A percentile compares a stretch with the other conserved stretches of the same genome.
phyloP scores from a whole-genome alignment of 768 basidiomycete species.

The Naganishia onofrii region DNA sequence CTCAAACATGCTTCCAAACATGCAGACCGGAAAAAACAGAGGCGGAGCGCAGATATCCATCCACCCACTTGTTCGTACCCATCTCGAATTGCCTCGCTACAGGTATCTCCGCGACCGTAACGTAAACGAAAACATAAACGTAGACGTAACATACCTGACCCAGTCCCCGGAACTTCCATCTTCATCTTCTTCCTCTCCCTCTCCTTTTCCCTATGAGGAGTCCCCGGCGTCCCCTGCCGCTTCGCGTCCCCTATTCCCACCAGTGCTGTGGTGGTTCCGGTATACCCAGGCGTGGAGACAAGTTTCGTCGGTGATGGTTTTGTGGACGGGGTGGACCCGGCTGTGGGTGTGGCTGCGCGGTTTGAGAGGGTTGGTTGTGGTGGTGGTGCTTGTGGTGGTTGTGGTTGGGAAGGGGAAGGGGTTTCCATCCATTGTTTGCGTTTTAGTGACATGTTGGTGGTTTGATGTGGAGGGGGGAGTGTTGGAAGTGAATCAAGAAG shows the following conservation, averaged over 20 bases:
- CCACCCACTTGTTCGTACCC: no score
- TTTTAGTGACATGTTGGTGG: constrained; percentile 11
- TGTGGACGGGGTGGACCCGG: not conserved
- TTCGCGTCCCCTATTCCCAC: not conserved
- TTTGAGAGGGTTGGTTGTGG: no score
- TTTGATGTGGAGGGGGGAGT: no score
- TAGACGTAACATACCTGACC: not conserved
- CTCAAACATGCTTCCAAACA: no score
- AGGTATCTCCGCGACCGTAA: no score
- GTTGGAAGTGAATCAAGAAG: not conserved
- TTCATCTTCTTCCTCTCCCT: constrained; percentile 12
- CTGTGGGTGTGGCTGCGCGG: not conserved
- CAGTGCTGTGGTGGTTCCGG: not conserved
- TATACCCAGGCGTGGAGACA: not conserved
- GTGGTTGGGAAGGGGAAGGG: not conserved
- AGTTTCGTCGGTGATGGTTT: constrained; percentile 20
- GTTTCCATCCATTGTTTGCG: constrained; percentile 22
- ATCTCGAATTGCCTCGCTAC: no score
- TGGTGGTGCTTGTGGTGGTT: no score
- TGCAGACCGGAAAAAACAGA: no score
- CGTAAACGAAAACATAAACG: no score
- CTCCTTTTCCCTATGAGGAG: not conserved
- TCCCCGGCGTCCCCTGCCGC: not conserved
- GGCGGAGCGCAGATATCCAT: no score
- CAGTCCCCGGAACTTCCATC: not conserved